These are phyloP conservation scores for Ascochyta rabiei DNA, from an alignment of 2,329 filamentous ascomycete species.

Conservation along the genomic window DNA sequence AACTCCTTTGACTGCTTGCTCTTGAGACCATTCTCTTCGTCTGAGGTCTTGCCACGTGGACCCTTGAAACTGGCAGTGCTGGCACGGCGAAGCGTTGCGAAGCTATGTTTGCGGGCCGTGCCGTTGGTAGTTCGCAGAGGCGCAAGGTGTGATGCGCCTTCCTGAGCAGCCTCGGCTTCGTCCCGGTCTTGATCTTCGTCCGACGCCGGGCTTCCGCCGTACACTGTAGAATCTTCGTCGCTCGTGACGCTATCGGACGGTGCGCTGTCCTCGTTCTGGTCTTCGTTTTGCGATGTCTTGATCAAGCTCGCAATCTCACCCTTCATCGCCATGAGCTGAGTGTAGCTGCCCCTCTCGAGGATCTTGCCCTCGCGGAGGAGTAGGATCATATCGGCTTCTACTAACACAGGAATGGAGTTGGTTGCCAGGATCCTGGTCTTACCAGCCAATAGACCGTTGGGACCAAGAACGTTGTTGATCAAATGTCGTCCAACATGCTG, in stretches of 20 bases:
- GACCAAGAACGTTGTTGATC: slow-evolving; percentile 90
- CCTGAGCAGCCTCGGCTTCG: slow-evolving; percentile 67
- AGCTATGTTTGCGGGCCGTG: slow-evolving; percentile 71
- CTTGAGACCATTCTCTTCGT: slow-evolving; percentile 79
- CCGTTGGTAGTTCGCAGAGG: slow-evolving; percentile 67
- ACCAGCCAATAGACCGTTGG: slow-evolving; percentile 77
- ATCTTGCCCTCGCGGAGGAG: slow-evolving; percentile 83
- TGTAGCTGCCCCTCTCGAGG: slow-evolving; percentile 86
- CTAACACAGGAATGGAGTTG: slow-evolving; percentile 89
- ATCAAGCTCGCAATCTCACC: slow-evolving; percentile 86
- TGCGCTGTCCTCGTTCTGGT: slow-evolving; percentile 52
- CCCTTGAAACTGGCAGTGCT: slow-evolving; percentile 90
- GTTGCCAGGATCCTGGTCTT: slow-evolving; percentile 95
- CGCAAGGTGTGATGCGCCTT: slow-evolving; percentile 72
- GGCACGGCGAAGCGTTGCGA: slow-evolving; percentile 82
- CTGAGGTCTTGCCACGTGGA: slow-evolving; percentile 79
- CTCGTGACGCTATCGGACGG: slow-evolving; percentile 64
- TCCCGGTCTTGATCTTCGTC: slow-evolving; percentile 57
- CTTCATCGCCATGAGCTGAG: slow-evolving; percentile 91
- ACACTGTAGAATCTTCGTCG: slow-evolving; percentile 70
- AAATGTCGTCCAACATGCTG: slow-evolving; percentile 95
- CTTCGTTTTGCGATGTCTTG: slow-evolving; percentile 70
- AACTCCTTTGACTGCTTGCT: slow-evolving; percentile 88
- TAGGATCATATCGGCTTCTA: slow-evolving; percentile 86
- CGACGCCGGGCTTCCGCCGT: slow-evolving; percentile 57